Conservation (phyloP, 228 moss, liverwort and hornwort species). For the Sphagnum magellanicum region DNA sequence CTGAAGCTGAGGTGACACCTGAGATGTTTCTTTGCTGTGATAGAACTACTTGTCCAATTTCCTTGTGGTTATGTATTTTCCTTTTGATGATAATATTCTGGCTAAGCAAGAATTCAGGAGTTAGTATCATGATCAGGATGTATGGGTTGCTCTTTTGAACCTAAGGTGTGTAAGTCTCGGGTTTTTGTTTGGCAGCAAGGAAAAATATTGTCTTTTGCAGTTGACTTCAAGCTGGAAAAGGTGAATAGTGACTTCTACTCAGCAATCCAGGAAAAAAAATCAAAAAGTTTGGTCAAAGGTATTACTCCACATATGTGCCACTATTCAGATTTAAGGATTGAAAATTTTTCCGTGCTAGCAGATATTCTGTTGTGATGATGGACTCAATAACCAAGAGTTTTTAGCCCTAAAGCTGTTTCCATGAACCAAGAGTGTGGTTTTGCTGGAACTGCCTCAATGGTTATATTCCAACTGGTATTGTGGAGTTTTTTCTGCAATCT, state of each 20-base stretch:
- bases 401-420: background rate
- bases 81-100: background rate
- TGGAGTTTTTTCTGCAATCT: too few species aligned
- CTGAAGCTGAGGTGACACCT: constrained; percentile 18
- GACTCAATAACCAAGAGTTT: background rate
- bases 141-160: background rate
- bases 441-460: too few species aligned
- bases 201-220: constrained; percentile 28
- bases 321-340: background rate
- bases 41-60: background rate
- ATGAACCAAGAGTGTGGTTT: background rate
- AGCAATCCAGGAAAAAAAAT: constrained; percentile 27
- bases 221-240: constrained; percentile 29
- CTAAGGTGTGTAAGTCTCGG: background rate
- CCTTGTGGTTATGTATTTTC: background rate
- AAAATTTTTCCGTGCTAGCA: background rate
- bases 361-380: background rate
- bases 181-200: constrained; percentile 9
- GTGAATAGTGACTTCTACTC: constrained; percentile 22
- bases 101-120: background rate
- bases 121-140: background rate
- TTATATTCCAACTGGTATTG: too few species aligned
- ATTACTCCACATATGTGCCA: background rate
- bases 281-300: constrained; percentile 18
- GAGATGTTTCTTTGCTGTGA: constrained; percentile 15